Percentiles rank a stretch among this genome's conserved stretches.
Evolutionary conservation across 2,329 filamentous ascomycete species (phyloP).

Genomic region (Calonectria naviculata): DNA sequence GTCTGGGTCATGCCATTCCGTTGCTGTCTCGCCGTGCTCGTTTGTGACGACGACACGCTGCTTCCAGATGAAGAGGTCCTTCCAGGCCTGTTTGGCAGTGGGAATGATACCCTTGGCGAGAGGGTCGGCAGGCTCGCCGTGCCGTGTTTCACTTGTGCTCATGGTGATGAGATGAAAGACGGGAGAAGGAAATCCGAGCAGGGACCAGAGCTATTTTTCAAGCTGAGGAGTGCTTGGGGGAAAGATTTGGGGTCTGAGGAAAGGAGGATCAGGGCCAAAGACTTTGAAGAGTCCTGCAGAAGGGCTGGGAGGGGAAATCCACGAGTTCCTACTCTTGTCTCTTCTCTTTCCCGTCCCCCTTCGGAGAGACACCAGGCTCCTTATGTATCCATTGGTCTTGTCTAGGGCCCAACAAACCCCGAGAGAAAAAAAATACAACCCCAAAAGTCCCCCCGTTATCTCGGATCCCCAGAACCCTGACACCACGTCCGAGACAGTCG

Average conservation of each 20-base stretch:
- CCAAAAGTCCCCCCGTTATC: constrained; percentile 4
- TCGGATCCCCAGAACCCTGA: constrained; percentile 15
- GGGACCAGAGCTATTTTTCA: not conserved
- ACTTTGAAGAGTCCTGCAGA: not conserved
- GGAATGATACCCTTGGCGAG: constrained; percentile 73
- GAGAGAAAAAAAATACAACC: constrained; percentile 12
- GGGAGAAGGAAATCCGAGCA: not conserved
- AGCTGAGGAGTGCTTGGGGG: not conserved
- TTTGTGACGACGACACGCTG: constrained; percentile 77
- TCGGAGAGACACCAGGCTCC: not conserved
- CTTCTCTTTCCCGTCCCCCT: not conserved
- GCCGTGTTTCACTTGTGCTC: constrained; percentile 1
- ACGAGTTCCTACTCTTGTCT: not conserved
- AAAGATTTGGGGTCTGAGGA: not conserved
- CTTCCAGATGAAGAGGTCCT: constrained; percentile 79
- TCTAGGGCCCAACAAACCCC: not conserved
- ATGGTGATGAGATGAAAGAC: not conserved
- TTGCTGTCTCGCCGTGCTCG: constrained; percentile 70
- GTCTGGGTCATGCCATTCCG: constrained; percentile 76
- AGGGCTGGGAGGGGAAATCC: not conserved
- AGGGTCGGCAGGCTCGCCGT: constrained; percentile 69
- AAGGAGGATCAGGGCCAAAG: not conserved
- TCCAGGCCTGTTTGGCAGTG: constrained; percentile 71
- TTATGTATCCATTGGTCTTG: constrained; percentile 22
- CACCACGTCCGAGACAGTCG: constrained; percentile 25